Evolutionary conservation across 177 flowering plant genomes (phyloP), one percentile per base, ranked within the genome.

Genomic region (Tripterygium wilfordii): DNA sequence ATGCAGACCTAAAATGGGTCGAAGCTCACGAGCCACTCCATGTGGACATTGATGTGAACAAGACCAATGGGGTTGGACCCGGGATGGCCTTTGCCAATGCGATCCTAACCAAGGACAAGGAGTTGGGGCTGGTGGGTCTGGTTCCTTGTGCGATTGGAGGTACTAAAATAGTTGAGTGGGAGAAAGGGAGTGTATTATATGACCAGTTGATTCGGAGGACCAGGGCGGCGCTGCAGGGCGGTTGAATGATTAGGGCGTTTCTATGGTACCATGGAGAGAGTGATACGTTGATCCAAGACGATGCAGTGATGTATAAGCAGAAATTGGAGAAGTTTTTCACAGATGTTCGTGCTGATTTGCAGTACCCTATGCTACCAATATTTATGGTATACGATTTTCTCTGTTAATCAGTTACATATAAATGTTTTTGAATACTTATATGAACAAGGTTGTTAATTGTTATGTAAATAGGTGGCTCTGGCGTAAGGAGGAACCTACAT

Each of bases 251-350:
- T 9, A 54, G 68, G 39, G 88, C 71, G 8, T 9, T 87, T 38
- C 54, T 87, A 2, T 87, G 96, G 96, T 83, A 77, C 44, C 96
- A 87, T 31, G 96, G 91, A 1, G 96, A 87, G 69, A 67, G 75
- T 45, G 96, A 87, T 39, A 79, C 88, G 0, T n/a, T 37, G n/a
- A 57, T 1, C 37, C 18, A 2, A 28, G 43, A 47, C 7, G 86
- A 77, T 48, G 86, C 96, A 0, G 63, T 50, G 9, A 20, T 51
- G 12, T 87, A 81, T 35, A 51, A 61, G 28, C 46, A 26, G 10
- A 77, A 57, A 51, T 51, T 82, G 62, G 57, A 58, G 45, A 69
- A 33, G 27, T 60, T 87, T 21, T 54, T 87, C 15, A 3, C 1
- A 5, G 71, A 81, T 49, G 17, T 83, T 10, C 70, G 91, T 0